A percentile compares a stretch with the other conserved stretches of the same genome.
Conservation (phyloP, 2,329 filamentous ascomycete genomes). For the Fusarium agapanthi region DNA sequence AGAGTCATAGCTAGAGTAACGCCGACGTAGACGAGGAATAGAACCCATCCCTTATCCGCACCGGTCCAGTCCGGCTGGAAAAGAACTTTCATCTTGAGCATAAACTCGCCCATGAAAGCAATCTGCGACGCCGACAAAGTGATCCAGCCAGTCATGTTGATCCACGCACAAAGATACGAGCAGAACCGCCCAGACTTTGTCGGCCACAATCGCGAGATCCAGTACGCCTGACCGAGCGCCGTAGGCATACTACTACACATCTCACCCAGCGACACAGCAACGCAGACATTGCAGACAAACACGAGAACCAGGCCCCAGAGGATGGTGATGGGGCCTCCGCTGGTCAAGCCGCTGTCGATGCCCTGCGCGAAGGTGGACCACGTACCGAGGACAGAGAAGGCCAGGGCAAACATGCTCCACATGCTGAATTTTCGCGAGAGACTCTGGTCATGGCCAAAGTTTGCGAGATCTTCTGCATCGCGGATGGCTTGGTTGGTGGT, state of each 20-base stretch:
- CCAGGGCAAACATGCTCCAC: conserved; percentile 65
- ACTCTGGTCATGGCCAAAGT: conserved; percentile 51
- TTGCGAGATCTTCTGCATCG: conserved; percentile 53
- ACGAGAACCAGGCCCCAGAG: conserved; percentile 65
- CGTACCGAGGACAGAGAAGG: conserved; percentile 66
- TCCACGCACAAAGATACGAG: conserved; percentile 67
- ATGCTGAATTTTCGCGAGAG: conserved; percentile 59
- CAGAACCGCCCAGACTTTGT: conserved; percentile 56
- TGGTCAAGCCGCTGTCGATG: conserved; percentile 58
- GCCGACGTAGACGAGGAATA: conserved; percentile 64
- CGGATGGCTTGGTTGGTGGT: conserved; percentile 42
- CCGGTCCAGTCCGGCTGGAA: conserved; percentile 59
- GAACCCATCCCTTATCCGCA: conserved; percentile 58
- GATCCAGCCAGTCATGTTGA: conserved; percentile 69
- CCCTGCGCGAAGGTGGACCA: conserved; percentile 66
- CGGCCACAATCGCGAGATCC: conserved; percentile 52
- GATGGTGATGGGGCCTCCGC: conserved; percentile 62
- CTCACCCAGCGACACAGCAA: conserved; percentile 64
- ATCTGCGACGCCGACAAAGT: conserved; percentile 63
- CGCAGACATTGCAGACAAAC: conserved; percentile 60
- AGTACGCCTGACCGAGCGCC: conserved; percentile 67
- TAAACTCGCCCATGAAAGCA: conserved; percentile 66
- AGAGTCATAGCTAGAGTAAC: conserved; percentile 57
- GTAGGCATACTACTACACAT: conserved; percentile 68
- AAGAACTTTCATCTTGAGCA: conserved; percentile 65